phyloP scores from a whole-genome alignment of 2,329 filamentous ascomycete genomes.

The Calonectria hongkongensis region DNA sequence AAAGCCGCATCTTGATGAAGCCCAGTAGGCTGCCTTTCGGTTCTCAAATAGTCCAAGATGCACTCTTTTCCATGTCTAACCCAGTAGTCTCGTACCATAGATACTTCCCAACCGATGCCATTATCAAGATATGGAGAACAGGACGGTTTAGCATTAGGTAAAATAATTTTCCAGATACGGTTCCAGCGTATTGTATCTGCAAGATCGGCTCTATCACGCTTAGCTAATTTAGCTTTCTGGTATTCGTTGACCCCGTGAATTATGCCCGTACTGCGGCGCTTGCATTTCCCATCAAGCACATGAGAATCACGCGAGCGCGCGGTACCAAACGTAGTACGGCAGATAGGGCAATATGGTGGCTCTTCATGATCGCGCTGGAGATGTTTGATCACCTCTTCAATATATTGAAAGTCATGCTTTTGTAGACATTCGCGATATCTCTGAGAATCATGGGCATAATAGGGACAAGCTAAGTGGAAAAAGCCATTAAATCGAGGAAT shows the following conservation, averaged over 20 bases:
- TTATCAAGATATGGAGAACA: background rate
- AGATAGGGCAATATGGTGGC: conserved; percentile 18
- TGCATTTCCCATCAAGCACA: background rate
- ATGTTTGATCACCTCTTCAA: conserved; percentile 6
- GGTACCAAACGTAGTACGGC: background rate
- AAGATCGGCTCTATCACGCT: background rate
- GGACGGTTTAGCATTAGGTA: background rate
- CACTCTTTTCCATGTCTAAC: background rate
- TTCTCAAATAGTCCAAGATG: background rate
- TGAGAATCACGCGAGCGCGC: background rate
- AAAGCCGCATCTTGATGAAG: background rate
- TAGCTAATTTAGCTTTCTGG: background rate
- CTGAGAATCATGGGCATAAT: background rate
- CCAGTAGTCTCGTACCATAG: conserved; percentile 14
- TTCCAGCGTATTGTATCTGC: background rate
- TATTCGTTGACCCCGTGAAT: conserved; percentile 12
- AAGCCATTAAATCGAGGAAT: background rate
- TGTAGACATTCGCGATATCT: background rate
- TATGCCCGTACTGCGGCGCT: background rate
- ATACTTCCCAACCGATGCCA: background rate
- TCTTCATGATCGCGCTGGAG: background rate
- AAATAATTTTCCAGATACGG: background rate
- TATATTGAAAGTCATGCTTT: conserved; percentile 2
- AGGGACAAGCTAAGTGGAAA: conserved; percentile 15
- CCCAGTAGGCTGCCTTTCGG: background rate